These are phyloP conservation scores for Podosphaera fusca DNA, from an alignment of 2,329 filamentous ascomycete species.

Conservation along the genomic window DNA sequence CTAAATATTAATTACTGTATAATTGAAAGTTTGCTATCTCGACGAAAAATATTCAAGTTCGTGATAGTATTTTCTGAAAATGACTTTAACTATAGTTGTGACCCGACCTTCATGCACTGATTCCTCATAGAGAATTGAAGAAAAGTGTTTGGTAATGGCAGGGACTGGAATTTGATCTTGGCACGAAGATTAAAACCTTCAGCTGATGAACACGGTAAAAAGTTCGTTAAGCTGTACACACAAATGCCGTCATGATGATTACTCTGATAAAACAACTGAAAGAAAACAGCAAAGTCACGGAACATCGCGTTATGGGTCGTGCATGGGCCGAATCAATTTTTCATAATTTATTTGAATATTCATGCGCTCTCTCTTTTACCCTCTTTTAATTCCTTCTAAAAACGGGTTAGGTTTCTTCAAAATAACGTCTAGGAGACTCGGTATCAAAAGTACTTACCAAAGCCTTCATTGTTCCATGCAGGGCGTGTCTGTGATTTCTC, in stretches of 20 bases:
- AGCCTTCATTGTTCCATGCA: conserved; percentile 95
- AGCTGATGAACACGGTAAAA: conserved; percentile 21
- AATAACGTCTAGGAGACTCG: background rate
- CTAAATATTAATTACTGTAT: too few species aligned
- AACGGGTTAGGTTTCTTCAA: conserved; percentile 3
- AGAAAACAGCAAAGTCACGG: too few species aligned
- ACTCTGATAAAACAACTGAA: too few species aligned
- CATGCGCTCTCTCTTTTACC: conserved; percentile 80
- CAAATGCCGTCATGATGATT: conserved; percentile 19
- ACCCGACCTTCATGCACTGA: conserved; percentile 40
- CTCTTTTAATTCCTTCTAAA: conserved; percentile 90
- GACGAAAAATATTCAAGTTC: too few species aligned
- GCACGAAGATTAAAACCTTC: conserved; percentile 27
- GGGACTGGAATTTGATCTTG: conserved; percentile 21
- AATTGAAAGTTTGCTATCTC: too few species aligned
- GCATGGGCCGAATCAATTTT: too few species aligned
- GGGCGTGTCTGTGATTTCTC: conserved; percentile 98
- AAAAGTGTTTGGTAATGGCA: conserved; percentile 44
- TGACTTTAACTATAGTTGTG: conserved; percentile 7
- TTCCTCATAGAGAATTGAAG: conserved; percentile 24
- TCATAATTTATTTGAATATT: conserved; percentile 12
- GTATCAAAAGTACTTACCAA: conserved; percentile 40
- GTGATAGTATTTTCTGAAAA: too few species aligned
- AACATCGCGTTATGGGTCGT: too few species aligned
- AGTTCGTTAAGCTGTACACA: conserved; percentile 26